Percentiles rank a stretch among this genome's conserved stretches.
These are phyloP conservation scores for Ogataea degrootiae DNA, from an alignment of 805 yeast species.

Conservation along the genomic window DNA sequence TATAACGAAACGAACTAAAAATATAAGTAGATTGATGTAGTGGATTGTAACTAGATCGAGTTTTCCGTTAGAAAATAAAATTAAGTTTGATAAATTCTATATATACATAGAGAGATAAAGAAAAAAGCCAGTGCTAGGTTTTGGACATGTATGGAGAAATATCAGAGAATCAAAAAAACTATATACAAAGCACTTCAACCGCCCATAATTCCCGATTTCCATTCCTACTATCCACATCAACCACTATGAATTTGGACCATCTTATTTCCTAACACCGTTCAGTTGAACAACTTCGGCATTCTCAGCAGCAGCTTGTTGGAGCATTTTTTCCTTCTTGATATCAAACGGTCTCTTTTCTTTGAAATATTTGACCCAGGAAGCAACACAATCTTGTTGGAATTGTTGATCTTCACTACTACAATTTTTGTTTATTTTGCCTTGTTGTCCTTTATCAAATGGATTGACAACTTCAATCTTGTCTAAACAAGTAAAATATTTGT, in stretches of 20 bases:
- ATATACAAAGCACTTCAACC: no score
- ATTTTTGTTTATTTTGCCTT: slow-evolving; percentile 41
- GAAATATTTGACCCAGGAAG: slow-evolving; percentile 85
- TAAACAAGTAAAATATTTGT: slow-evolving; percentile 68
- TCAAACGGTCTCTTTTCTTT: slow-evolving; percentile 86
- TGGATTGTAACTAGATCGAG: no score
- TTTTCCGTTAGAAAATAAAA: no score
- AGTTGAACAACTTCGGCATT: slow-evolving; percentile 42
- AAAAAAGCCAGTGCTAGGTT: no score
- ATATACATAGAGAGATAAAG: no score
- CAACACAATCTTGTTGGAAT: slow-evolving; percentile 73
- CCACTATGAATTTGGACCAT: neutral
- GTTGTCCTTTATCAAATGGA: slow-evolving; percentile 54
- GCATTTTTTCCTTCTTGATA: slow-evolving; percentile 58
- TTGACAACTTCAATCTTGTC: slow-evolving; percentile 63
- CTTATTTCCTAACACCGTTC: slow-evolving; percentile 23
- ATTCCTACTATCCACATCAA: no score
- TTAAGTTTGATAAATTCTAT: no score
- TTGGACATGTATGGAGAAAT: no score
- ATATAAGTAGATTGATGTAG: no score
- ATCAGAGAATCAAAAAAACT: no score
- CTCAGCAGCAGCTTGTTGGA: slow-evolving; percentile 65
- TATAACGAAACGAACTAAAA: no score
- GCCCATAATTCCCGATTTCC: no score
- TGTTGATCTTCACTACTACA: slow-evolving; percentile 56